Base-by-base conservation (phyloP, 1,284 basidiomycete genomes). In the Cryptococcus sp. region DNA sequence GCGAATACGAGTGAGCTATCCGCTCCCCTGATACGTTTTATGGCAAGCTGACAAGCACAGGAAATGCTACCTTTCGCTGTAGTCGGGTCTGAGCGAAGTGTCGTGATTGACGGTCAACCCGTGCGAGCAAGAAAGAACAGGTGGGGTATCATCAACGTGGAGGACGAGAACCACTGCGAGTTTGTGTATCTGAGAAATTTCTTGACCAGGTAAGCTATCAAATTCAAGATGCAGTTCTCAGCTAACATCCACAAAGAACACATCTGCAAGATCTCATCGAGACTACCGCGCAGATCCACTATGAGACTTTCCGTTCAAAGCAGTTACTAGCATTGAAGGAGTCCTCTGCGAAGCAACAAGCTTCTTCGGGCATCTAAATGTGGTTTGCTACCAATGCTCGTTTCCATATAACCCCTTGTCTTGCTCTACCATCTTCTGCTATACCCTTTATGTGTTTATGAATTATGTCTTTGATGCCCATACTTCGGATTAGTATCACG, bases 281-380 rank as follows among this genome's bases (percentile, higher is more conserved):
- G 82, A 97, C 95, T 54, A 98, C 95, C 3, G 90, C 94, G 6
- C 90, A 95, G 78, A 96, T 96, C 75, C 96, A 98, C 79, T 98
- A 98, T 79, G 96, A 98, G 82, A 93, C 94, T 6, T 98, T 98
- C 89, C 86, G 95, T 64, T 94, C 90, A 68, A 98, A 97, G 82
- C 96, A 98, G 80, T 68, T 72, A 38, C 66, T 70, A 46, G 73
- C 73, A n/a, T 65, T 77, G 55, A 77, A 77, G 63, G 76, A 77
- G 59, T 74, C 73, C 46, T 76, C 74, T 8, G 71, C 72, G 41
- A 74, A 76, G 59, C 67, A 68, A 55, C 68, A 69, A 38, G 55
- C 62, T 8, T 56, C 59, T 14, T n/a, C 49, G 13, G 31, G 49
- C 37, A 50, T 23, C 23, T 23, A 23, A 23, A 23, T 23, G 23